Conservation (phyloP, 306 rosid species). For the Geum urbanum region DNA sequence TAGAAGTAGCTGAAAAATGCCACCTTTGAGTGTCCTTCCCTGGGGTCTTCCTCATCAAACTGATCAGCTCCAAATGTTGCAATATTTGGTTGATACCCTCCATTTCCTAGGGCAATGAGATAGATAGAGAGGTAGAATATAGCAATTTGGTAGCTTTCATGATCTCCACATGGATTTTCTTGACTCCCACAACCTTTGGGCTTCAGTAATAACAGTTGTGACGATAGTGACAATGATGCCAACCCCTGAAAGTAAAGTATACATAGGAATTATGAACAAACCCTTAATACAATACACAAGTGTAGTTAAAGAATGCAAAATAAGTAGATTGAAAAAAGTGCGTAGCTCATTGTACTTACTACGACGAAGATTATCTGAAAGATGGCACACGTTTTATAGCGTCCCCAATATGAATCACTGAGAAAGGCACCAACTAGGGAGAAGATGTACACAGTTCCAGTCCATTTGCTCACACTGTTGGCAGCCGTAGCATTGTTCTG, state of each 20-base stretch:
- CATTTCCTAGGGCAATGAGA: slow-evolving; percentile 86
- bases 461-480: slow-evolving; percentile 93
- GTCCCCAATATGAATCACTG: slow-evolving; percentile 95
- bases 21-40: slow-evolving; percentile 69
- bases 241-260: slow-evolving; percentile 55
- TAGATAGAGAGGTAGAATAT: slow-evolving; percentile 87
- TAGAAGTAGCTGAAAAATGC: slow-evolving; percentile 98
- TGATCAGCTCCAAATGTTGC: slow-evolving; percentile 98
- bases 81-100: slow-evolving; percentile 94
- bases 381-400: slow-evolving; percentile 80
- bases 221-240: slow-evolving; percentile 59
- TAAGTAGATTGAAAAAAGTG: not conserved
- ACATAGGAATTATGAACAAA: not conserved
- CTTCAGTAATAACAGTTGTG: slow-evolving; percentile 69
- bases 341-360: slow-evolving; percentile 38
- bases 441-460: slow-evolving; percentile 88
- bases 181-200: slow-evolving; percentile 83
- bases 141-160: slow-evolving; percentile 54
- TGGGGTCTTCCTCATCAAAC: slow-evolving; percentile 73
- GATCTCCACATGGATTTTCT: slow-evolving; percentile 53
- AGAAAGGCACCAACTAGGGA: slow-evolving; percentile 98
- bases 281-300: not conserved
- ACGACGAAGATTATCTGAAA: slow-evolving; percentile 81
- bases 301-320: slow-evolving; percentile 1
- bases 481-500: slow-evolving; percentile 88